Conservation (phyloP, 2,329 filamentous ascomycete species). For the Cytospora schulzeri region DNA sequence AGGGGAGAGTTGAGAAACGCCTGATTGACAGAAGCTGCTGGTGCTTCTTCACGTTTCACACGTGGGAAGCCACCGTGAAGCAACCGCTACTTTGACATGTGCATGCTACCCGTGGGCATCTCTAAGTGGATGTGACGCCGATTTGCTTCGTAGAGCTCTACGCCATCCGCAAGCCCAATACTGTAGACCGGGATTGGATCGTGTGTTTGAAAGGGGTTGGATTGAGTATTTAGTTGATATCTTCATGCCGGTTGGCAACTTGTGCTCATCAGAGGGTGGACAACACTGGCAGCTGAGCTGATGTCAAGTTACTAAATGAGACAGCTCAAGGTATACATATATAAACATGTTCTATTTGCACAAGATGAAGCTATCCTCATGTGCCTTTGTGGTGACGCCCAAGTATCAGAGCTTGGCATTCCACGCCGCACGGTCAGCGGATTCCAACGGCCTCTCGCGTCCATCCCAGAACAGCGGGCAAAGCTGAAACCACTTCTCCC, state of each 20-base stretch:
- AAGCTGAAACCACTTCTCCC: constrained; percentile 46
- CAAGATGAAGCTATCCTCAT: background rate
- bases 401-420: constrained; percentile 45
- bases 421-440: constrained; percentile 48
- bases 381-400: background rate
- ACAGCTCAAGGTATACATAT: background rate
- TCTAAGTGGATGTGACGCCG: background rate
- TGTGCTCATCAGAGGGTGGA: too few relatives aligned
- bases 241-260: too few relatives aligned
- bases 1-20: background rate
- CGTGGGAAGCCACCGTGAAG: too few relatives aligned
- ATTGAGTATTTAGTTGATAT: too few relatives aligned
- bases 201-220: too few relatives aligned
- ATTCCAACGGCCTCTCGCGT: constrained; percentile 44
- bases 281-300: background rate
- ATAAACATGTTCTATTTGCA: background rate
- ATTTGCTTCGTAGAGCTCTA: too few relatives aligned
- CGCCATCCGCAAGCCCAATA: too few relatives aligned
- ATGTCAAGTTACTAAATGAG: background rate
- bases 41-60: background rate
- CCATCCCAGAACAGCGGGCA: constrained; percentile 53
- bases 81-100: too few relatives aligned
- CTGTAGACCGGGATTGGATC: too few relatives aligned
- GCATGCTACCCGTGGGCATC: too few relatives aligned
- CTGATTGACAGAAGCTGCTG: background rate